These are phyloP conservation scores for Scutellaria minor DNA, from an alignment of 257 asterid species.

Conservation along the genomic window DNA sequence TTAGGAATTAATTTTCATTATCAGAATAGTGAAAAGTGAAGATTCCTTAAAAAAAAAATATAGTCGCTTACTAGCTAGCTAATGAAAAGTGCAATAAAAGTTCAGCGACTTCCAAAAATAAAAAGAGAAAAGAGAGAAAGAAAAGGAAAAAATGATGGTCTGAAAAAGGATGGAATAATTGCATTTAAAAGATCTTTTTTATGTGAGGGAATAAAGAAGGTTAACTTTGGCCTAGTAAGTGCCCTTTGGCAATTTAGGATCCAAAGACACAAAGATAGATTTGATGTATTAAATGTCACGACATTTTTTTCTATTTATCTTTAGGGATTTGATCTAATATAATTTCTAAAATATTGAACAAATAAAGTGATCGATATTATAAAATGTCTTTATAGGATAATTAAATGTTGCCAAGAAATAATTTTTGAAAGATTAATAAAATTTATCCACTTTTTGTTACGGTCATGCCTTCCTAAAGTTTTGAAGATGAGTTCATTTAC, in stretches of 20 bases:
- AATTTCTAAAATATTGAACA: too few species aligned
- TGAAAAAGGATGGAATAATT: constrained; percentile 38
- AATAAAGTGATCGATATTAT: too few species aligned
- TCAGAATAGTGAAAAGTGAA: constrained; percentile 12
- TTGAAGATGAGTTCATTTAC: too few species aligned
- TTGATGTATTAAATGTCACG: not conserved
- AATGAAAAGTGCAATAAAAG: constrained; percentile 37
- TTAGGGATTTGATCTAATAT: too few species aligned
- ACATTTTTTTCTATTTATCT: too few species aligned
- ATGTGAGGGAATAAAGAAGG: constrained; percentile 35
- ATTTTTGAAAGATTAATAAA: too few species aligned
- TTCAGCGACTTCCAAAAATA: constrained; percentile 28
- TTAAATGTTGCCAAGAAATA: too few species aligned
- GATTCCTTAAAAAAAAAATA: constrained; percentile 12
- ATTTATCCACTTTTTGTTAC: too few species aligned
- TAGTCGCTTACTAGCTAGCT: not conserved
- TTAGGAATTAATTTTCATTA: not conserved
- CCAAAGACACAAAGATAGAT: constrained; percentile 1
- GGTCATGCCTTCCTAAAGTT: too few species aligned
- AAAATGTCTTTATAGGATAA: too few species aligned
- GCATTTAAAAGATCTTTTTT: constrained; percentile 29
- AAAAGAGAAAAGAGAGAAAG: not conserved
- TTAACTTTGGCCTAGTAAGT: constrained; percentile 18
- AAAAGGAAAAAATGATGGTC: not conserved
- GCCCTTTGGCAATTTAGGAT: constrained; percentile 23